Evolutionary conservation across 192 early-diverging fungal genomes (phyloP).

Genomic region (Backusella tarrabulga): DNA sequence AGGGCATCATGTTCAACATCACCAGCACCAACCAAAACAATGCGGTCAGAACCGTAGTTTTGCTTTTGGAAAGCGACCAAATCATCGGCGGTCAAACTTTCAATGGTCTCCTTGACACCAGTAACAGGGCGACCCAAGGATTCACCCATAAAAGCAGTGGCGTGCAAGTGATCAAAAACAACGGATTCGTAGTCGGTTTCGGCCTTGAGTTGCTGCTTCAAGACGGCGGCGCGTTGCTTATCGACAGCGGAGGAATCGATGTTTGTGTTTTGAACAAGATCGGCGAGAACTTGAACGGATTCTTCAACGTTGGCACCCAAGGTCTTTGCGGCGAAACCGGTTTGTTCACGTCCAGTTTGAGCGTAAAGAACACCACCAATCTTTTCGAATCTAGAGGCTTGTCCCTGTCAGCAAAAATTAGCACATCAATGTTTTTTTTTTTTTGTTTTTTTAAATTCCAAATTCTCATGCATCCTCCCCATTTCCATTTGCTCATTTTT

Average conservation of each 20-base stretch:
- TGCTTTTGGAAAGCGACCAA: slow-evolving; percentile 83
- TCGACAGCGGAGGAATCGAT: slow-evolving; percentile 83
- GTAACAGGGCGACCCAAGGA: slow-evolving; percentile 90
- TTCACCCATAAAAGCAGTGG: slow-evolving; percentile 89
- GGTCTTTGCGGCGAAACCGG: slow-evolving; percentile 95
- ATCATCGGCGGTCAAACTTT: slow-evolving; percentile 82
- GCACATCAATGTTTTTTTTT: neutral
- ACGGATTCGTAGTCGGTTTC: slow-evolving; percentile 94
- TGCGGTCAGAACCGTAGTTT: slow-evolving; percentile 95
- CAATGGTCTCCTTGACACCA: slow-evolving; percentile 91
- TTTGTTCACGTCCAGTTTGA: slow-evolving; percentile 97
- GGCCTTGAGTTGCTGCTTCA: slow-evolving; percentile 85
- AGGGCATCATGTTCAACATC: slow-evolving; percentile 92
- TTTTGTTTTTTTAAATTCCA: neutral
- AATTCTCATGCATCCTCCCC: neutral
- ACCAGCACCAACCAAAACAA: slow-evolving; percentile 94
- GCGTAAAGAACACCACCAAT: slow-evolving; percentile 96
- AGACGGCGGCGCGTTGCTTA: slow-evolving; percentile 92
- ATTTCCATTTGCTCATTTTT: neutral
- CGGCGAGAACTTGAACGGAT: slow-evolving; percentile 88
- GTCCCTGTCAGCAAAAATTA: slow-evolving; percentile 8
- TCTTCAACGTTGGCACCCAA: slow-evolving; percentile 75
- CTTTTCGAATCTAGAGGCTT: slow-evolving; percentile 79
- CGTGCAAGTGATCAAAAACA: slow-evolving; percentile 98
- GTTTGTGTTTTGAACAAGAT: slow-evolving; percentile 91